A percentile compares a stretch with the other conserved stretches of the same genome.
Evolutionary conservation across 768 basidiomycete genomes (phyloP).

Genomic region (Grammothele lineata): DNA sequence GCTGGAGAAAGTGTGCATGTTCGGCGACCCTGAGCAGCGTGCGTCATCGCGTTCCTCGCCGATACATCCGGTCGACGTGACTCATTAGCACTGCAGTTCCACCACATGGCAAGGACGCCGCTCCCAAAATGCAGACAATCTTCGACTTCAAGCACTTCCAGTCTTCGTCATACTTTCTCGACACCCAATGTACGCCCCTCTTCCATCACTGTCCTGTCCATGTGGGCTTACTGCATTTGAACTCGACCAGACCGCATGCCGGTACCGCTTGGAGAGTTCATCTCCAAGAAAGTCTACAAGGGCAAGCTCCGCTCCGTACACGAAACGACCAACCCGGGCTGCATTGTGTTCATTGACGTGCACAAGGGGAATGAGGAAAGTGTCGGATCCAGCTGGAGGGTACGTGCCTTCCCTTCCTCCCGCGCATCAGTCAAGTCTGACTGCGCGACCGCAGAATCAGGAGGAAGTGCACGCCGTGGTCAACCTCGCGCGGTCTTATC

Average conservation of each 20-base stretch:
- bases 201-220: background rate
- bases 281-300: constrained; percentile 30
- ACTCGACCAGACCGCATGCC: constrained; percentile 32
- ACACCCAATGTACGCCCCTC: constrained; percentile 30
- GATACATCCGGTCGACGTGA: no score
- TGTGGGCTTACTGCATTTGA: background rate
- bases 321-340: background rate
- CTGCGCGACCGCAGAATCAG: constrained; percentile 37
- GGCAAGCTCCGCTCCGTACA: constrained; percentile 23
- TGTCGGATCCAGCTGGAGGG: constrained; percentile 41
- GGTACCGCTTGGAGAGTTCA: constrained; percentile 26
- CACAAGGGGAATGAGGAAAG: constrained; percentile 32
- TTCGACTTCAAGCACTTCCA: constrained; percentile 31
- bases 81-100: constrained; percentile 23
- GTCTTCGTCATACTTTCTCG: constrained; percentile 23
- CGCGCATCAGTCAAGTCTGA: background rate
- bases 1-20: constrained; percentile 28
- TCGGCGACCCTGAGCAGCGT: constrained; percentile 5
- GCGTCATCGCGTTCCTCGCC: background rate
- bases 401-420: no score
- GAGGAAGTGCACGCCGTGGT: constrained; percentile 38
- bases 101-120: constrained; percentile 30
- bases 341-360: constrained; percentile 38
- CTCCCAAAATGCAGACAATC: constrained; percentile 26
- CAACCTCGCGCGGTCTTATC: constrained; percentile 39